Conservation (phyloP, 2,329 filamentous ascomycete species). For the Pseudocercospora ulei region DNA sequence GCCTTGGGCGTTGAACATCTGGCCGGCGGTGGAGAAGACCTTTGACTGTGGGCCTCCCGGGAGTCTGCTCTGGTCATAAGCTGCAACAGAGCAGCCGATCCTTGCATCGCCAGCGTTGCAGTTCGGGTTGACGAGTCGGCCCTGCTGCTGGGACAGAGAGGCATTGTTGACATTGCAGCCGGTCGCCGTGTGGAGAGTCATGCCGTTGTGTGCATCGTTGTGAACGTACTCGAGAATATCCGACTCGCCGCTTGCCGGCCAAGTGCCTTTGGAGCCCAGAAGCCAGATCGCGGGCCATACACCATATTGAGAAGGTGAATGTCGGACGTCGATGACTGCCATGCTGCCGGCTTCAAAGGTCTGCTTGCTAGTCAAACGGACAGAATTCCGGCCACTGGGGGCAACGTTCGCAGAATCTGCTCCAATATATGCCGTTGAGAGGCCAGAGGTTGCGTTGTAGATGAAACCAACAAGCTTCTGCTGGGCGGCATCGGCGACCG, state of each 20-base stretch:
- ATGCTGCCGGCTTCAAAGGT: conserved; percentile 43
- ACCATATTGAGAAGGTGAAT: conserved; percentile 46
- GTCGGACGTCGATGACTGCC: conserved; percentile 43
- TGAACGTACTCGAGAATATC: conserved; percentile 45
- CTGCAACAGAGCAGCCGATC: conserved; percentile 44
- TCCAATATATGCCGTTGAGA: conserved; percentile 38
- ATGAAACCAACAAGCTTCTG: conserved; percentile 38
- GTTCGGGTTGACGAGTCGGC: conserved; percentile 26
- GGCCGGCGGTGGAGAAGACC: conserved; percentile 37
- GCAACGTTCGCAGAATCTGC: conserved; percentile 37
- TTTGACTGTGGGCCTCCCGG: conserved; percentile 24
- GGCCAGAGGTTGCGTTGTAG: conserved; percentile 31
- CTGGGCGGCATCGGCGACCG: conserved; percentile 31
- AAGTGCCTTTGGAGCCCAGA: conserved; percentile 29
- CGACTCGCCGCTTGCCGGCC: conserved; percentile 40
- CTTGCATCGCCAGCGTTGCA: conserved; percentile 31
- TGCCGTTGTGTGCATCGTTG: conserved; percentile 36
- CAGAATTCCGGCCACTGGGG: conserved; percentile 38
- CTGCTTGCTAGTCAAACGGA: conserved; percentile 43
- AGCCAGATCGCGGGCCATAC: conserved; percentile 46
- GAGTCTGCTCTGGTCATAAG: conserved; percentile 43
- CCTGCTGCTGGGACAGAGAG: conserved; percentile 28
- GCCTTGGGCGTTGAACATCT: conserved; percentile 43
- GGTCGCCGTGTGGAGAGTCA: conserved; percentile 43
- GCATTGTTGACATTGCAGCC: conserved; percentile 37